A percentile compares a stretch with the other conserved stretches of the same genome.
Evolutionary conservation across 139 green algal species (phyloP).

Genomic region (Chlorella sorokiniana): DNA sequence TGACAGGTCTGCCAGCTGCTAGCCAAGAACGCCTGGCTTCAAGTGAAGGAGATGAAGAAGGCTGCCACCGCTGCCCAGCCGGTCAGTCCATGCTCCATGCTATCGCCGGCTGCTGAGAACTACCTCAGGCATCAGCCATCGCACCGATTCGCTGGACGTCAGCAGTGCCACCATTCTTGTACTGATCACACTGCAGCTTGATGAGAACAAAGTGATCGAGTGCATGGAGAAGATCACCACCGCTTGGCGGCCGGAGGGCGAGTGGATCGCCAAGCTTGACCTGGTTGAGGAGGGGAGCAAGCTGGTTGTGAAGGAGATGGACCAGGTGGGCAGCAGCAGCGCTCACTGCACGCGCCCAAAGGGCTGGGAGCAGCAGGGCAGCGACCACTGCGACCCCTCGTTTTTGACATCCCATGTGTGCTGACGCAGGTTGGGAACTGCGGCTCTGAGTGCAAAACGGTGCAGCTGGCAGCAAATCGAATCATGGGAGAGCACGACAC

Average conservation of each 20-base stretch:
- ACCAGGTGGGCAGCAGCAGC: constrained; percentile 51
- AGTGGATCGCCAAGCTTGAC: constrained; percentile 81
- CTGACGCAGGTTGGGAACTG: constrained; percentile 54
- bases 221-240: constrained; percentile 27
- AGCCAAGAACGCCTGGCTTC: constrained; percentile 49
- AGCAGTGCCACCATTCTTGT: too few species aligned
- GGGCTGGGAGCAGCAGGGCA: too few species aligned
- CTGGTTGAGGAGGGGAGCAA: constrained; percentile 63
- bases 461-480: constrained; percentile 67
- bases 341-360: too few species aligned
- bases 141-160: too few species aligned
- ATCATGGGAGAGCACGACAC: constrained; percentile 74
- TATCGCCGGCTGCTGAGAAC: not conserved
- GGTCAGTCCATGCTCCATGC: too few species aligned
- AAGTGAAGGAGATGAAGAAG: constrained; percentile 44
- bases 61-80: constrained; percentile 6
- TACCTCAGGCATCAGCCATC: too few species aligned
- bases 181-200: not conserved
- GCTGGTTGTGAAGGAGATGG: constrained; percentile 69
- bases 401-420: too few species aligned
- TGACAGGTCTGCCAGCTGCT: constrained; percentile 49
- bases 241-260: constrained; percentile 52
- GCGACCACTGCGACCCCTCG: not conserved
- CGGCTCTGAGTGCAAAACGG: constrained; percentile 76
- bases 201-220: constrained; percentile 13